Evolutionary conservation across 2,329 filamentous ascomycete genomes (phyloP).

Genomic region (Colletotrichum cuscutae): DNA sequence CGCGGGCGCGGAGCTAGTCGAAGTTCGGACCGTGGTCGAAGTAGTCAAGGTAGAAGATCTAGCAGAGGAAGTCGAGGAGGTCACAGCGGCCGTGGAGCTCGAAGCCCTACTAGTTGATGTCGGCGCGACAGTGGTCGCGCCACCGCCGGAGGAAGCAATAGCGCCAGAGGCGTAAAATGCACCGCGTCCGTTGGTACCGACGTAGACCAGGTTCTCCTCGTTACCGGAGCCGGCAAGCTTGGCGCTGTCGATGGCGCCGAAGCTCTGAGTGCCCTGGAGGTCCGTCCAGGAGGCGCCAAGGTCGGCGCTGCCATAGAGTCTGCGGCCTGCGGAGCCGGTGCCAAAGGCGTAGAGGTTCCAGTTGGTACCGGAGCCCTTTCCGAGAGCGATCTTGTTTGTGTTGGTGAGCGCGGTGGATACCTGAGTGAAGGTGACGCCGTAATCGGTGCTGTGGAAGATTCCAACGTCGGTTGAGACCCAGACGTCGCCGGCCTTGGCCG

Average conservation of each 20-base stretch:
- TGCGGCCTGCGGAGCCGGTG: constrained; percentile 51
- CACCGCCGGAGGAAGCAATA: constrained; percentile 24
- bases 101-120: constrained; percentile 9
- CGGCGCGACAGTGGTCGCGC: constrained; percentile 6
- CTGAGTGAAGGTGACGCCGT: constrained; percentile 57
- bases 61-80: neutral
- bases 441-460: constrained; percentile 65
- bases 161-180: constrained; percentile 47
- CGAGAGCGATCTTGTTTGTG: constrained; percentile 56
- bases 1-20: constrained; percentile 17
- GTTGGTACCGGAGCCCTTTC: constrained; percentile 48
- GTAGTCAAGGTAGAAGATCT: constrained; percentile 9
- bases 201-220: constrained; percentile 56
- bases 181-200: constrained; percentile 61
- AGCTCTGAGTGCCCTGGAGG: constrained; percentile 59
- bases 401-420: constrained; percentile 49
- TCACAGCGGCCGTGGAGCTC: constrained; percentile 9
- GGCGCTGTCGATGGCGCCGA: constrained; percentile 53
- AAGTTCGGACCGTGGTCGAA: constrained; percentile 15
- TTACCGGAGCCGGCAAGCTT: constrained; percentile 58
- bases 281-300: constrained; percentile 57
- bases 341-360: constrained; percentile 63
- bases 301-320: constrained; percentile 58
- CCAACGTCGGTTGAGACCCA: constrained; percentile 66
- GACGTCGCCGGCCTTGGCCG: constrained; percentile 69